Percentiles rank a stretch among this genome's conserved stretches.
These are phyloP conservation scores for Danielia reshetovae DNA, from an alignment of 805 yeast species.

Conservation along the genomic window DNA sequence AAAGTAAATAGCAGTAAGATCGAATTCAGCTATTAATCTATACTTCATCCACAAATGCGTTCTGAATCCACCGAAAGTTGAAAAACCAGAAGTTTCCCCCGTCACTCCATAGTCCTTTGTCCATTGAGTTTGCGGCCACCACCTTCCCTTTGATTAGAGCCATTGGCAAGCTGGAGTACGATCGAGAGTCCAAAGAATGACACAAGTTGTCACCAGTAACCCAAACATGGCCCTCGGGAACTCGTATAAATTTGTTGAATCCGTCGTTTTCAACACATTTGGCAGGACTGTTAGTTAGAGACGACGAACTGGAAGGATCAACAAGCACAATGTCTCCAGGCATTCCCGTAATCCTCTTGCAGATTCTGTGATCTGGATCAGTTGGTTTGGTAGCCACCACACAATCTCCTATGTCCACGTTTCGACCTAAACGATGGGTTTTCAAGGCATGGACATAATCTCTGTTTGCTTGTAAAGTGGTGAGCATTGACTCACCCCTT, in stretches of 20 bases:
- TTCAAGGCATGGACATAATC: conserved; percentile 82
- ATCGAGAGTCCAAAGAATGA: conserved; percentile 83
- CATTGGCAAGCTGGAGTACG: conserved; percentile 87
- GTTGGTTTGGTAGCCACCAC: conserved; percentile 89
- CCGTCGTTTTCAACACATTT: conserved; percentile 34
- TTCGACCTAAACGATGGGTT: conserved; percentile 56
- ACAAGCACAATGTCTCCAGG: conserved; percentile 83
- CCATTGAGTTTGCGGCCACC: conserved; percentile 57
- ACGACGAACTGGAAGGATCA: conserved; percentile 68
- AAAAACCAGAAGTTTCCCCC: conserved; percentile 35
- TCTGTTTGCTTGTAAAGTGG: conserved; percentile 69
- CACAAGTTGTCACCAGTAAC: conserved; percentile 92
- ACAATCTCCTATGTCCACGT: conserved; percentile 77
- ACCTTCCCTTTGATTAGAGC: conserved; percentile 86
- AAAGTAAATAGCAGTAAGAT: background rate
- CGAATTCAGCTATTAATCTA: background rate
- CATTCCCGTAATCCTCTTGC: conserved; percentile 93
- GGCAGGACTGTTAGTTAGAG: conserved; percentile 30
- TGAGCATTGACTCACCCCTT: conserved; percentile 92
- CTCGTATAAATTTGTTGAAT: conserved; percentile 57
- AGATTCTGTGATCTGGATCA: conserved; percentile 78
- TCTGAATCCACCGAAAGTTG: conserved; percentile 54
- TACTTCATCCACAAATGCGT: conserved; percentile 42
- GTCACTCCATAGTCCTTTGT: conserved; percentile 41
- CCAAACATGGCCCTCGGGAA: conserved; percentile 97